A percentile compares a stretch with the other conserved stretches of the same genome.
Evolutionary conservation across 768 basidiomycete species (phyloP).

Genomic region (Kwoniella sp.): DNA sequence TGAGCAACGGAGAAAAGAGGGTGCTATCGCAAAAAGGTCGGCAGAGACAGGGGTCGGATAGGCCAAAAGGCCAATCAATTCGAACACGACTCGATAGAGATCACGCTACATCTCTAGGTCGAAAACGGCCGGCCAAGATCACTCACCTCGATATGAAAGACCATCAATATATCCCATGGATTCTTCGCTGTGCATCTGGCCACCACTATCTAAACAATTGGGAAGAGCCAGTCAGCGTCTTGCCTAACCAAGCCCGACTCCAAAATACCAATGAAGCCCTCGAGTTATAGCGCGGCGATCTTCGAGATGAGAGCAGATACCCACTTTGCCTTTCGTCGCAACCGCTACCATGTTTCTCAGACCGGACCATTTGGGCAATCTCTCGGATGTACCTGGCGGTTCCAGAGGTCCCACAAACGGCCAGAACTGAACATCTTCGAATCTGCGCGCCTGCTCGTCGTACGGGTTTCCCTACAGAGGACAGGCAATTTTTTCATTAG

Average conservation of each 20-base stretch:
- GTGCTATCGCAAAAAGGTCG: no score
- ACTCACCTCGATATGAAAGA: constrained; percentile 9
- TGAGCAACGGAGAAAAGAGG: no score
- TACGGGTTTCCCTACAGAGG: background rate
- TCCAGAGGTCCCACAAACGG: constrained; percentile 15
- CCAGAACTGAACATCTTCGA: constrained; percentile 19
- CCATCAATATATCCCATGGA: constrained; percentile 2
- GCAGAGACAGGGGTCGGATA: no score
- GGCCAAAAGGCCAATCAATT: no score
- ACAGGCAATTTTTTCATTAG: no score
- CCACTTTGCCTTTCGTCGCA: constrained; percentile 3
- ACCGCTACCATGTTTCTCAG: constrained; percentile 9
- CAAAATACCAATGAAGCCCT: no score
- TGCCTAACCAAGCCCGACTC: no score
- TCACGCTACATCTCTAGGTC: no score
- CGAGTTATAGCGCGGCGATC: no score
- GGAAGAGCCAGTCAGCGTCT: background rate
- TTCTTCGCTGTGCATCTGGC: constrained; percentile 18
- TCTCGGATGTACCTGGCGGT: background rate
- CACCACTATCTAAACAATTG: constrained; percentile 6
- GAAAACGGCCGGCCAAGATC: background rate
- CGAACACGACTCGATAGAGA: no score
- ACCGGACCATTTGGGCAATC: background rate
- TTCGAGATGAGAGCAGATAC: no score
- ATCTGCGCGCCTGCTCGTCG: background rate